Evolutionary conservation across 495 filamentous ascomycete species (phyloP), one percentile per base, ranked within the genome.

Genomic region (Penicillium waksmanii): DNA sequence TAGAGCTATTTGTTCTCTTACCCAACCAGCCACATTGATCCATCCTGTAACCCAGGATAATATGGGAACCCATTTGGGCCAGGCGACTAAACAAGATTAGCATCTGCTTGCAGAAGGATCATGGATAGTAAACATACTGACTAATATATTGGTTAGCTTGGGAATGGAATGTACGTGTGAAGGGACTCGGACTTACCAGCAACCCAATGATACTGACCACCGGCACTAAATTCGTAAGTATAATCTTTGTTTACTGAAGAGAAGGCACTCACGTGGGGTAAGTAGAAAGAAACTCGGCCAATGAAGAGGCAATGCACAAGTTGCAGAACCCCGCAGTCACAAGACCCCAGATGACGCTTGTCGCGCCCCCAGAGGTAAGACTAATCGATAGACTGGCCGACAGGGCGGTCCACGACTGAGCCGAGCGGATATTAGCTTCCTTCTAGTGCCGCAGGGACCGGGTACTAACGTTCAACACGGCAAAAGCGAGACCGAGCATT

Each of bases 1-100:
- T 44, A 44, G 13, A 44, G 3, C 15, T 5, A 38, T 17, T 31
- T 31, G n/a, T 17, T 13, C 18, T 42, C 71, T 49, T 60, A 89
- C 86, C 88, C 87, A 90, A 25, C 86, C 88, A 13, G 84, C 83
- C 3, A 87, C 82, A 66, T 88, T 90, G 60, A 91, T 85, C 88
- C 88, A 91, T 1, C 88, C 88, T 1, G 85, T 88, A n/a, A 85
- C 77, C 82, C 85, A 91, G 10, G 81, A 85, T 8, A 90, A 70
- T 17, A 85, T 71, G 5, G 83, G 82, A 1, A 83, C 83, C 80
- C 82, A 88, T 53, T 70, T 73, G 55, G 76, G 77, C 77, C 81
- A 85, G 21, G 78, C 75, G 34, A 88, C 73, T 76, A n/a, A n/a
- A 15, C 3, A 2, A 10, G 36, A 12, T 46, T 46, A 34, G 43